Conservation (phyloP, 345 rosid genomes). For the Eucalyptus virginea region DNA sequence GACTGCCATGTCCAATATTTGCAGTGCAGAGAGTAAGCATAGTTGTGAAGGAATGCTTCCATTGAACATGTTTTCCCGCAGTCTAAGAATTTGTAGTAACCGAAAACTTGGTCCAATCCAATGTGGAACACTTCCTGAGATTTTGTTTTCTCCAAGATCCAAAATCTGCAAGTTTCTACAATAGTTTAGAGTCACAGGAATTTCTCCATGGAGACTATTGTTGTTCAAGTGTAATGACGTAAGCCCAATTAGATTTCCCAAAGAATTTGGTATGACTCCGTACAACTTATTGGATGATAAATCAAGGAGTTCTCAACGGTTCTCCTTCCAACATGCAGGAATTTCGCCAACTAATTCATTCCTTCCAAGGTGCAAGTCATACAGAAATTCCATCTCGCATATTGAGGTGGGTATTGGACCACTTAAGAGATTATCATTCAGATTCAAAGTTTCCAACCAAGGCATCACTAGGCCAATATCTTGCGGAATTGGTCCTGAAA, state of each 20-base stretch:
- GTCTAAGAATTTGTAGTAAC: background rate
- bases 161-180: rapidly evolving
- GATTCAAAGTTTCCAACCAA: rapidly evolving
- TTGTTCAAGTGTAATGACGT: background rate
- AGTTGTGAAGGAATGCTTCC: background rate
- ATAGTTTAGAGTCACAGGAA: background rate
- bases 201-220: background rate
- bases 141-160: background rate
- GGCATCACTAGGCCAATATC: rapidly evolving
- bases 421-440: background rate
- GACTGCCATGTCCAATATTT: background rate
- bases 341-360: background rate
- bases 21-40: background rate
- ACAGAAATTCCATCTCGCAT: rapidly evolving
- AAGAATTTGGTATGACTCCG: background rate
- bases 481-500: background rate
- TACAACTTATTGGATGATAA: background rate
- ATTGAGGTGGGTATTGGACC: background rate
- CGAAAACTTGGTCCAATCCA: background rate
- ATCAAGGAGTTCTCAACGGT: background rate
- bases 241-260: background rate
- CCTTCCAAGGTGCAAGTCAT: background rate
- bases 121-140: background rate
- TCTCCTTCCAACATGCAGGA: background rate
- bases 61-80: background rate